Evolutionary conservation across 78 protist species (phyloP).

Genomic region (Dictyostelium brefeldianum): DNA sequence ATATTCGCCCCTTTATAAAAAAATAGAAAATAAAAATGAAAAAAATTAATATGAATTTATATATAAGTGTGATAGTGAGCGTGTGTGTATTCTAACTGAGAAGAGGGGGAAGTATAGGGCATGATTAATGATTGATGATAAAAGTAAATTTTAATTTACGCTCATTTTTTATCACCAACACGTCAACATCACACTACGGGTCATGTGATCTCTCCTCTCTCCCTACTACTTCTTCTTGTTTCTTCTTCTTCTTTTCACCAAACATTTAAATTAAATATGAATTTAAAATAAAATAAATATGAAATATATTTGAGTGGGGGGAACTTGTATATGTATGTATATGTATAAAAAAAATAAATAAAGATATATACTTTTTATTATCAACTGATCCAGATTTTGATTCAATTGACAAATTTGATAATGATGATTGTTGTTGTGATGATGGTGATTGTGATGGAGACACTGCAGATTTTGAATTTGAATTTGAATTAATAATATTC

Average conservation of each 20-base stretch:
- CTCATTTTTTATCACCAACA: no score
- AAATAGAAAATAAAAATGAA: not conserved
- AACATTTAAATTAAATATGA: not conserved
- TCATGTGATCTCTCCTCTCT: not conserved
- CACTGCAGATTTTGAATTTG: not conserved
- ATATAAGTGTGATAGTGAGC: no score
- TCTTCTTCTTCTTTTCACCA: not conserved
- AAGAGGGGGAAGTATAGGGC: no score
- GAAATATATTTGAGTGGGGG: not conserved
- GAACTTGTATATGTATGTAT: not conserved
- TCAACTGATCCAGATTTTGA: slow-evolving; percentile 20
- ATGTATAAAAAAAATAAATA: not conserved
- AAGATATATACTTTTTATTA: slow-evolving; percentile 17
- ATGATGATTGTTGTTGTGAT: not conserved
- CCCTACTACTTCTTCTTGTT: not conserved
- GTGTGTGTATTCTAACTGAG: no score
- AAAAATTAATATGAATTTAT: not conserved
- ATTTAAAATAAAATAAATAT: not conserved
- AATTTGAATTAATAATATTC: not conserved
- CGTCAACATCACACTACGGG: no score
- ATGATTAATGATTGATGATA: no score
- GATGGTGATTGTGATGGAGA: not conserved
- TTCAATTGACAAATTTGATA: slow-evolving; percentile 4
- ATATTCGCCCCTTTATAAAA: not conserved
- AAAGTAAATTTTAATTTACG: no score